phyloP scores from a whole-genome alignment of 2,329 filamentous ascomycete species.

The Orbilia brochopaga region DNA sequence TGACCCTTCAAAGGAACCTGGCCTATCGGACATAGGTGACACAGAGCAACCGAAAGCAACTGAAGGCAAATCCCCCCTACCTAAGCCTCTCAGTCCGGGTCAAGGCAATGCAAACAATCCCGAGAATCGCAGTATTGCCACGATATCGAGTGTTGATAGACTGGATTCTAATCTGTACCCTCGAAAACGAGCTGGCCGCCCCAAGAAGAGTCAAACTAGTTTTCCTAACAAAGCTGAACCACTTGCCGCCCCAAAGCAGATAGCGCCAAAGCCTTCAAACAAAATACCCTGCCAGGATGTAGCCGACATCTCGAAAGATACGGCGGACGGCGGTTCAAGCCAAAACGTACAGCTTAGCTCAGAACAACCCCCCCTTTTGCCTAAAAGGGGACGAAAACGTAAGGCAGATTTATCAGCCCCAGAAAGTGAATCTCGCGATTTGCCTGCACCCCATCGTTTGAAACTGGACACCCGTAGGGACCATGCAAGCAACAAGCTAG shows the following conservation, averaged over 20 bases:
- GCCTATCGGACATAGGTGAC: not conserved
- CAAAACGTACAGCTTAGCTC: slow-evolving; percentile 15
- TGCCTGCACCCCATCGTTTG: too few relatives aligned
- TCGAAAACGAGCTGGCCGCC: slow-evolving; percentile 44
- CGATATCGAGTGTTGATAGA: too few relatives aligned
- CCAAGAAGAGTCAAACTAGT: slow-evolving; percentile 11
- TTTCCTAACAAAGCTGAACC: not conserved
- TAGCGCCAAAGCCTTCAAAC: not conserved
- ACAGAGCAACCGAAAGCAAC: not conserved
- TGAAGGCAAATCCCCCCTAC: not conserved
- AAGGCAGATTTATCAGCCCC: slow-evolving; percentile 24
- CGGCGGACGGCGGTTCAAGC: slow-evolving; percentile 32
- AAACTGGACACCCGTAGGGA: too few relatives aligned
- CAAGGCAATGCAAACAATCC: too few relatives aligned
- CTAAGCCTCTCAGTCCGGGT: too few relatives aligned
- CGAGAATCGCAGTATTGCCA: too few relatives aligned
- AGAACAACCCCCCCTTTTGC: slow-evolving; percentile 52
- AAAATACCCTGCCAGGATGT: not conserved
- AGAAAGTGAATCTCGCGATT: slow-evolving; percentile 38
- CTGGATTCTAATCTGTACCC: slow-evolving; percentile 31
- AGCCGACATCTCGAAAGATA: not conserved
- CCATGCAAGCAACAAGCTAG: too few relatives aligned
- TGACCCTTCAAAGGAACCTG: not conserved
- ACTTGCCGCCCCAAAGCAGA: not conserved
- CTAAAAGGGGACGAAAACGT: slow-evolving; percentile 45